Evolutionary conservation across 2,329 filamentous ascomycete species (phyloP).

Genomic region (Colletotrichum scovillei): DNA sequence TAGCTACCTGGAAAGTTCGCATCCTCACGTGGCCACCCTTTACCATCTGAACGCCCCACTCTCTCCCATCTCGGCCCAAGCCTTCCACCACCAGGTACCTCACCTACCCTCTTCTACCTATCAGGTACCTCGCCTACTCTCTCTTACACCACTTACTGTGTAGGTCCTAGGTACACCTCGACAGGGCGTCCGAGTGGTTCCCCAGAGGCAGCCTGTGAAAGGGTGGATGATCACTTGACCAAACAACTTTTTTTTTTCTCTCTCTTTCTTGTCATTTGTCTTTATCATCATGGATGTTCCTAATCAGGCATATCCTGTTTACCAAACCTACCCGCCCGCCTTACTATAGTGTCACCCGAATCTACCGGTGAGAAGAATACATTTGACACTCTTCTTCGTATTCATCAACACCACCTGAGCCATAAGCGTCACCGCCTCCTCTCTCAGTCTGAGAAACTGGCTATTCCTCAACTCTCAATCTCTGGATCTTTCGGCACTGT

Average conservation of each 20-base stretch:
- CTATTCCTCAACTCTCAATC: neutral
- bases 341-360: neutral
- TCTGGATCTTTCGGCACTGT: neutral
- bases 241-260: neutral
- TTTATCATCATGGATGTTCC: neutral
- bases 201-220: constrained; percentile 32
- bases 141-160: no score
- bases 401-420: neutral
- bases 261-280: neutral
- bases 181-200: no score
- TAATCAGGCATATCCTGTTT: no score
- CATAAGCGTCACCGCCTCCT: neutral
- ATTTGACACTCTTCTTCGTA: neutral
- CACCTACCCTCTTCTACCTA: neutral
- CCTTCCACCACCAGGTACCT: constrained; percentile 19
- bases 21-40: constrained; percentile 35
- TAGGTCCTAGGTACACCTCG: no score
- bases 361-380: neutral
- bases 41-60: constrained; percentile 33
- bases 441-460: neutral
- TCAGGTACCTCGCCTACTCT: no score
- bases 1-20: constrained; percentile 36
- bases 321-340: no score
- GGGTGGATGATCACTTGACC: constrained; percentile 32
- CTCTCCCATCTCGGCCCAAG: constrained; percentile 16